Evolutionary conservation across 2,329 filamentous ascomycete species (phyloP), one percentile per base, ranked within the genome.

Genomic region (Didymella arachidicola): DNA sequence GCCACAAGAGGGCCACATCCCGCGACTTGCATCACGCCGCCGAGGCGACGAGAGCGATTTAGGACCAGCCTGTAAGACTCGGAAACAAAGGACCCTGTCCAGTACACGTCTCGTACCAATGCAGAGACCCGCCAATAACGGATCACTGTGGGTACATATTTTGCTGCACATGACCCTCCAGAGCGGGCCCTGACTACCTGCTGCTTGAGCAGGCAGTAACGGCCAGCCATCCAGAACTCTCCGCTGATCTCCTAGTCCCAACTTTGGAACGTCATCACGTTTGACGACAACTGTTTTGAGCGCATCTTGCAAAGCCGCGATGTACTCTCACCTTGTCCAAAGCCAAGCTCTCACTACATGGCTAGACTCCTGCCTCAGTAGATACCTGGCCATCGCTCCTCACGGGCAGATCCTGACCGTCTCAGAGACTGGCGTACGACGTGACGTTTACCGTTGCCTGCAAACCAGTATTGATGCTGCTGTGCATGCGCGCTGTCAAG

Each of bases 101-200:
- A 48, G 34, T 57, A 52, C 49, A 58, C 44, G 48, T 63, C 63
- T 59, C 62, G 69, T 70, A 64, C 54, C 66, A 62, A 68, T 61
- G 53, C 61, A 61, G 62, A 66, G 62, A 50, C 58, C 50, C 60
- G 57, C 65, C 64, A 67, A 67, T 67, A 64, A 66, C 63, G 61
- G 59, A 63, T 54, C 62, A 38, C 53, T 45, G 60, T 60, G 62
- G 62, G 53, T 61, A 63, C 61, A 47, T 49, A 46, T 25, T 49
- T 44, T 50, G 61, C 47, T 57, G 58, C 57, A 65, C 72, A 74
- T 75, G 72, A 75, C 72, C 71, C 55, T 64, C 51, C 30, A 45
- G 61, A 64, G 62, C 49, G 61, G 63, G 59, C 60, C 71, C 70
- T 69, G 63, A 64, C 65, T 64, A 59, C 60, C 52, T 61, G 46